Evolutionary conservation across 177 flowering plant species (phyloP).

Genomic region (Vitis hybrid): DNA sequence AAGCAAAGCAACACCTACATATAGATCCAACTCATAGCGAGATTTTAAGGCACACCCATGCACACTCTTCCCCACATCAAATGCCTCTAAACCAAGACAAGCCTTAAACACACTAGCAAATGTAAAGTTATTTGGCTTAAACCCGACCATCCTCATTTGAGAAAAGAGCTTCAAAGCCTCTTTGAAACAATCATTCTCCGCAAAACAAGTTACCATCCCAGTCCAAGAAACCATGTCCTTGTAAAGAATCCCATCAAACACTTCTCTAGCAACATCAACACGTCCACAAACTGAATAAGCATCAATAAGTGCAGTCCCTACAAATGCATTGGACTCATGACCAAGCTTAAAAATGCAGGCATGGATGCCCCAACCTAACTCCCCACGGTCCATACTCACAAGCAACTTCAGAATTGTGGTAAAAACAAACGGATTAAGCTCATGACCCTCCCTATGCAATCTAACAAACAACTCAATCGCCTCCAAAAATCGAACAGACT

Average conservation of each 20-base stretch:
- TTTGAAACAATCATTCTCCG: constrained; percentile 57
- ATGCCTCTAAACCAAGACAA: constrained; percentile 50
- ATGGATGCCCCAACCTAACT: constrained; percentile 45
- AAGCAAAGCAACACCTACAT: constrained; percentile 62
- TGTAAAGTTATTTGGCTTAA: constrained; percentile 62
- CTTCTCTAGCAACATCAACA: constrained; percentile 46
- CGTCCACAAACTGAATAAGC: constrained; percentile 58
- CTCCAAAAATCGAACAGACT: constrained; percentile 25
- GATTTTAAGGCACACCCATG: constrained; percentile 67
- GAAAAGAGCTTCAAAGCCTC: constrained; percentile 55
- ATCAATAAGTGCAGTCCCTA: constrained; percentile 77
- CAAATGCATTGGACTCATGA: constrained; percentile 55
- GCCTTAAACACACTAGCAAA: constrained; percentile 72
- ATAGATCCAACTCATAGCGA: constrained; percentile 49
- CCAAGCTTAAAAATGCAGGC: constrained; percentile 64
- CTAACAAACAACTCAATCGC: constrained; percentile 46
- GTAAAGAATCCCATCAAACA: constrained; percentile 55
- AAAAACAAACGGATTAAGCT: constrained; percentile 70
- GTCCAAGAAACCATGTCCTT: constrained; percentile 93
- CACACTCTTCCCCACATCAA: constrained; percentile 48
- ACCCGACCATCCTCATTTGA: constrained; percentile 55
- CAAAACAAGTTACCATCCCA: constrained; percentile 69
- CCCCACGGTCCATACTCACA: constrained; percentile 52
- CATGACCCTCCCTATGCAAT: constrained; percentile 66
- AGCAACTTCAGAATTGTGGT: constrained; percentile 66